Conservation (phyloP, 305 asterid species). For the Andrographis paniculata region DNA sequence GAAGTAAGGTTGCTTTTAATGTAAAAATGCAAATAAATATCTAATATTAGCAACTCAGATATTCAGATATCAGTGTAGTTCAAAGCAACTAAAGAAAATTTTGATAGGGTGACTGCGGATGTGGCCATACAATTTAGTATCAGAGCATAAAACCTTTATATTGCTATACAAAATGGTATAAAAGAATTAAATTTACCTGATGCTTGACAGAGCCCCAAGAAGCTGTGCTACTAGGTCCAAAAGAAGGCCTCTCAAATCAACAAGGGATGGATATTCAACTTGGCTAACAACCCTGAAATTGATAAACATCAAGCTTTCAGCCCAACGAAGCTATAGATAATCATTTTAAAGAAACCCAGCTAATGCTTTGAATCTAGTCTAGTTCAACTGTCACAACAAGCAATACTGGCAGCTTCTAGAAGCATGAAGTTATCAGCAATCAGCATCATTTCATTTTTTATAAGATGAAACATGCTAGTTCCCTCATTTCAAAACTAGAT, state of each 20-base stretch:
- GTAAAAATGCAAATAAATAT: not conserved
- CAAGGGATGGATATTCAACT: slow-evolving; percentile 96
- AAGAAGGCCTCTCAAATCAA: slow-evolving; percentile 98
- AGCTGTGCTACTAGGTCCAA: slow-evolving; percentile 98
- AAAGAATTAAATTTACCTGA: slow-evolving; percentile 47
- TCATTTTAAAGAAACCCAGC: slow-evolving; percentile 13
- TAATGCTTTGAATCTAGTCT: slow-evolving; percentile 9
- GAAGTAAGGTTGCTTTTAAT: not conserved
- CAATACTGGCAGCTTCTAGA: not conserved
- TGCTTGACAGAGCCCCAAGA: slow-evolving; percentile 95
- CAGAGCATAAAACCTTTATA: not conserved
- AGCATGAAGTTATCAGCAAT: too few species aligned
- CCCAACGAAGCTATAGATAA: slow-evolving; percentile 6
- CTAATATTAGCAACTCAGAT: slow-evolving; percentile 16
- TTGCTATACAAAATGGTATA: not conserved
- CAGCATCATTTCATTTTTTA: not conserved
- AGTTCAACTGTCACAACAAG: slow-evolving; percentile 6
- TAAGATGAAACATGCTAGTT: slow-evolving; percentile 1
- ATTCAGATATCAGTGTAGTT: slow-evolving; percentile 3
- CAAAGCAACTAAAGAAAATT: slow-evolving; percentile 5
- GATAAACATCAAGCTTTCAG: slow-evolving; percentile 15
- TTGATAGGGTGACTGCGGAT: slow-evolving; percentile 6
- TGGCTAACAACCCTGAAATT: slow-evolving; percentile 93
- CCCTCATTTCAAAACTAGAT: slow-evolving; percentile 8
- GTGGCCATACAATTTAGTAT: slow-evolving; percentile 8